Conservation (phyloP, 2,329 filamentous ascomycete species). For the Setomelanomma holmii region DNA sequence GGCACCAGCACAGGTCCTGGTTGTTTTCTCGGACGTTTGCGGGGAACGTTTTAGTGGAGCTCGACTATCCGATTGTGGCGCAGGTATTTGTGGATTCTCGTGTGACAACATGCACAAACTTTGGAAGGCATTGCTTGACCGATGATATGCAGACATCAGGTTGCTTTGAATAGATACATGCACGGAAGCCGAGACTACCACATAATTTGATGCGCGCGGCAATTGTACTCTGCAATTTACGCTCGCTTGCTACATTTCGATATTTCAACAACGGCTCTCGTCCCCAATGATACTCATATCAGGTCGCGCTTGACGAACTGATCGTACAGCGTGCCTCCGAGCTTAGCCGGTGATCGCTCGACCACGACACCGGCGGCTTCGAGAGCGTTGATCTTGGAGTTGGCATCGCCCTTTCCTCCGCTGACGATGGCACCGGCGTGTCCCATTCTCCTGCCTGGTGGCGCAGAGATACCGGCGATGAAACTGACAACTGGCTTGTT, state of each 20-base stretch:
- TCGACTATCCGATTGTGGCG: neutral
- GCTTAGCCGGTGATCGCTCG: constrained; percentile 78
- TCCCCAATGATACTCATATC: constrained; percentile 67
- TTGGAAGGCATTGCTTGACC: too few relatives aligned
- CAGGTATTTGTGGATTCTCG: too few relatives aligned
- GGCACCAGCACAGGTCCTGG: too few relatives aligned
- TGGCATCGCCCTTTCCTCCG: constrained; percentile 95
- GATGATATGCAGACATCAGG: constrained; percentile 22
- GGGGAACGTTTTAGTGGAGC: constrained; percentile 22
- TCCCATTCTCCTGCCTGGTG: constrained; percentile 95
- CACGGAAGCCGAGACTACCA: constrained; percentile 36
- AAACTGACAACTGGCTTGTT: constrained; percentile 98
- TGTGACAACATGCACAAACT: constrained; percentile 3
- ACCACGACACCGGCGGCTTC: constrained; percentile 94
- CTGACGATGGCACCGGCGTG: constrained; percentile 98
- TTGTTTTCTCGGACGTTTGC: constrained; percentile 26
- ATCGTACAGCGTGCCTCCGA: constrained; percentile 92
- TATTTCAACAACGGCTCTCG: neutral
- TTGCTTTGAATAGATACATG: constrained; percentile 47
- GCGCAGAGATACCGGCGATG: constrained; percentile 97
- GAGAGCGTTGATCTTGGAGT: constrained; percentile 96
- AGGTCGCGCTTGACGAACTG: constrained; percentile 97
- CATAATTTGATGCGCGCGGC: constrained; percentile 24
- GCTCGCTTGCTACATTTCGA: constrained; percentile 24
- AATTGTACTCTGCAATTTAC: constrained; percentile 20